Percentiles rank a stretch among this genome's conserved stretches.
phyloP scores from a whole-genome alignment of 139 green algal species.

The Tetratostichococcus sp. region DNA sequence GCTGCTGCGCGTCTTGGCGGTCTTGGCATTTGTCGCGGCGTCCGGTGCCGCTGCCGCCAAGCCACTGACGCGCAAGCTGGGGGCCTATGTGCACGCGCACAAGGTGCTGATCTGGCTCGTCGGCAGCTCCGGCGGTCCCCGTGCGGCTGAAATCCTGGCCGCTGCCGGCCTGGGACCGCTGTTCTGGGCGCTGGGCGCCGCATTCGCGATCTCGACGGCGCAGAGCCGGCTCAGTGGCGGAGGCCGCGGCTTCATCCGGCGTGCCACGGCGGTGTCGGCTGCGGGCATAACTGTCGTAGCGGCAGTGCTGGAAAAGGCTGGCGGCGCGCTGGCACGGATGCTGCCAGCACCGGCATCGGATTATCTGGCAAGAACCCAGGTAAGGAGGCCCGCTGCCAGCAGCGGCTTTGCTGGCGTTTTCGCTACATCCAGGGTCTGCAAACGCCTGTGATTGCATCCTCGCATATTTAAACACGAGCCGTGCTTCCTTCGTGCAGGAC shows the following conservation, averaged over 20 bases:
- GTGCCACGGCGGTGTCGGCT: no score
- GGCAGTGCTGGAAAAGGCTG: background rate
- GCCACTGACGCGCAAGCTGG: background rate
- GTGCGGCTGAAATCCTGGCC: background rate
- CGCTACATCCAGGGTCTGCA: no score
- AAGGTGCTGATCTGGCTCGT: background rate
- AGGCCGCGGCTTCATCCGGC: background rate
- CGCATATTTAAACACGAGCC: no score
- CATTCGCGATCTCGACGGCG: background rate
- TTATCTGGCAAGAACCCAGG: no score
- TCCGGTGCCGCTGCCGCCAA: background rate
- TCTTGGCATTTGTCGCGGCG: background rate
- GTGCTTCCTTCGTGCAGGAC: no score
- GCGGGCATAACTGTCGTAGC: background rate
- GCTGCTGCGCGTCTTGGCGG: background rate
- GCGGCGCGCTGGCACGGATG: background rate
- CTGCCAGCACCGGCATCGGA: background rate
- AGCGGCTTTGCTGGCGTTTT: no score
- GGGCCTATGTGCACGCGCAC: background rate
- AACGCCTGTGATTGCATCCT: no score
- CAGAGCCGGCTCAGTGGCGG: background rate
- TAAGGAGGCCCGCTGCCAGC: no score
- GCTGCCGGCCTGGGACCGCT: background rate
- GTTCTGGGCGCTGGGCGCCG: background rate
- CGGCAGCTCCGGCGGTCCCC: no score